Evolutionary conservation across 805 yeast genomes (phyloP), one percentile per base, ranked within the genome.

Genomic region (Kazachstania martiniae): DNA sequence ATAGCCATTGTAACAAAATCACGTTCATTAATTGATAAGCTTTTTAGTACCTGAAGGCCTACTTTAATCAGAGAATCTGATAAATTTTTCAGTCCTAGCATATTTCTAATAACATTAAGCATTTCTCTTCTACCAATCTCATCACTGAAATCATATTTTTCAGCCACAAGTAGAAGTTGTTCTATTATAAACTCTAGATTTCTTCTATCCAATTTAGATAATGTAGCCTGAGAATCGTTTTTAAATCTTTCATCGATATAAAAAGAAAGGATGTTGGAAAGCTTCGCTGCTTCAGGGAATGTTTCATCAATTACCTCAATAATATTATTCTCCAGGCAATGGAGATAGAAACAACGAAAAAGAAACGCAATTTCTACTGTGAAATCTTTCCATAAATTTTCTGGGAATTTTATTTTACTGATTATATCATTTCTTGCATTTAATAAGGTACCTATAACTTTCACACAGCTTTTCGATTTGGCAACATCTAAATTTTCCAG

Each of bases 121-220:
- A 85, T 74, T 28, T 74, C 74, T 52, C 94, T 69, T 49, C 95
- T 71, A 14, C 96, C 95, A 29, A 81, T 70, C 54, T 87, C 95
- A 60, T 91, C 96, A 44, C 85, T 78, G 47, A 74, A 85, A 53
- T 91, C 97, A 49, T 79, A 80, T 24, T 72, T 70, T 18, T 69
- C 68, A 1, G 87, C 77, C 18, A 84, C 69, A 8, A 62, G 55
- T 24, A 89, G 51, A 14, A 89, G 54, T 53, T 91, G 95, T 36
- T 74, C 74, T 26, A 86, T 66, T 29, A 86, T 72, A 49, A 76
- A 86, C 40, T 81, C 87, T 18, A 74, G 50, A 35, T 79, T 85
- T 15, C 61, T 64, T 4, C 70, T 60, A 34, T 76, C 75, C 3
- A 61, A 63, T 1, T 62, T 56, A 2, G 39, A 38, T 26, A 34